Percentiles rank a stretch among this genome's conserved stretches.
phyloP scores from a whole-genome alignment of 2,329 filamentous ascomycete genomes.

The Allantophomopsis cytisporea region DNA sequence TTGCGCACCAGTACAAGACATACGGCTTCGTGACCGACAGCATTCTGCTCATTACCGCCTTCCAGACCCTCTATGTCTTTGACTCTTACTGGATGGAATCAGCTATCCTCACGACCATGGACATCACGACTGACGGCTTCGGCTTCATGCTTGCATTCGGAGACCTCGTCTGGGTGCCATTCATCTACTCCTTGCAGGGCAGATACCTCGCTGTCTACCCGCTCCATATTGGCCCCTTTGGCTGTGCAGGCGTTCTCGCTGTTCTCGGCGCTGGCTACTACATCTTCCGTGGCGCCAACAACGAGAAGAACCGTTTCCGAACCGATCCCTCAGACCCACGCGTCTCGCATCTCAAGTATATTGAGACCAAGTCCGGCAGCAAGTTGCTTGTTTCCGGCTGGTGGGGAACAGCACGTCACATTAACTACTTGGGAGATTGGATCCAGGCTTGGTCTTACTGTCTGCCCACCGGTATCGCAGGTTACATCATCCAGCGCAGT shows the following conservation, averaged over 20 bases:
- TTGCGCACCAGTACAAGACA: constrained; percentile 77
- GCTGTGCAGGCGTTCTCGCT: constrained; percentile 48
- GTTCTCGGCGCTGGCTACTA: constrained; percentile 66
- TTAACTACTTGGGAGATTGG: constrained; percentile 96
- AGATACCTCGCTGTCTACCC: constrained; percentile 79
- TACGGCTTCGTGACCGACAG: constrained; percentile 78
- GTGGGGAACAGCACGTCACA: constrained; percentile 87
- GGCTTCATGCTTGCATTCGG: constrained; percentile 92
- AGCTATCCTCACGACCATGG: constrained; percentile 84
- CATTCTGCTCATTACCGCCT: constrained; percentile 63
- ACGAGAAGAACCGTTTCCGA: constrained; percentile 89
- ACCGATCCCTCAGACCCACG: constrained; percentile 71
- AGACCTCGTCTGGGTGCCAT: constrained; percentile 86
- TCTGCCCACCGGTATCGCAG: constrained; percentile 72
- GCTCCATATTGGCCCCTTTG: constrained; percentile 57
- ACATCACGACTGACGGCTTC: constrained; percentile 86
- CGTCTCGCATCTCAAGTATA: constrained; percentile 70
- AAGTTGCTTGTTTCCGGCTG: constrained; percentile 75
- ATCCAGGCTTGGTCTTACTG: constrained; percentile 85
- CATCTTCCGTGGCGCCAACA: constrained; percentile 90
- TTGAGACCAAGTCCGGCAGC: constrained; percentile 72
- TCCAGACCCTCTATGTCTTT: constrained; percentile 73
- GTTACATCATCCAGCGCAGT: constrained; percentile 53
- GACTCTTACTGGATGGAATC: constrained; percentile 82
- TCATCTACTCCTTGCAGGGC: constrained; percentile 73